A percentile compares a stretch with the other conserved stretches of the same genome.
Conservation (phyloP, 257 asterid genomes). For the Agastache rugosa region DNA sequence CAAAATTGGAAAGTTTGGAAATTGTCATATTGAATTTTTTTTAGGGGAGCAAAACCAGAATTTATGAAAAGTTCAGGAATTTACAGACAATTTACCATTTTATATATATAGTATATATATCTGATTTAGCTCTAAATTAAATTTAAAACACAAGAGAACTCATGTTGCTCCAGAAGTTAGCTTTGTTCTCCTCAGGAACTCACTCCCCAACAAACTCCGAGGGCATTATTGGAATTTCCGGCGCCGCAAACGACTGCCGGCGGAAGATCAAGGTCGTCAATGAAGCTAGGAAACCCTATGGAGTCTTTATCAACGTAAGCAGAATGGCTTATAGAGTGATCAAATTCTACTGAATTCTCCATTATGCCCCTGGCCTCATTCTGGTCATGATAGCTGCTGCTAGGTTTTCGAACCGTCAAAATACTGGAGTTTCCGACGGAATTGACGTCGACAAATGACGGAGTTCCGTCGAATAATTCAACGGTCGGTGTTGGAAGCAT, state of each 20-base stretch:
- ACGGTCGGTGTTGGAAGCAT: background rate
- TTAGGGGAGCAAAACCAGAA: too few species aligned
- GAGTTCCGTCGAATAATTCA: background rate
- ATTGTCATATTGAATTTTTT: too few species aligned
- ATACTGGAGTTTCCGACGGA: background rate
- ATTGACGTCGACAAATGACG: background rate
- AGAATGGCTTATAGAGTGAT: background rate
- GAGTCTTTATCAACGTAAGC: background rate
- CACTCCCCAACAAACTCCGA: constrained; percentile 22
- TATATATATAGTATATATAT: too few species aligned
- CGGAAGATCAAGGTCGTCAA: background rate
- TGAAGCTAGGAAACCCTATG: constrained; percentile 14
- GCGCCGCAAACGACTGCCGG: background rate
- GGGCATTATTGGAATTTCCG: constrained; percentile 13
- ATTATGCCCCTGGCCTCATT: constrained; percentile 10
- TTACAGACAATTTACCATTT: too few species aligned
- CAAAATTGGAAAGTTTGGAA: too few species aligned
- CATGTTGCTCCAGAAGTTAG: constrained; percentile 14
- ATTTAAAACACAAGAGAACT: background rate
- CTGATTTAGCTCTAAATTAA: background rate
- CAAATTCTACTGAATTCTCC: constrained; percentile 3
- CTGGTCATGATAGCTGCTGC: background rate
- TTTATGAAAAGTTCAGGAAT: too few species aligned
- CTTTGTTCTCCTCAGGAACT: background rate
- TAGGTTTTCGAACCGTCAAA: background rate